phyloP scores from a whole-genome alignment of 2,329 filamentous ascomycete genomes.

The Thelonectria discophora region DNA sequence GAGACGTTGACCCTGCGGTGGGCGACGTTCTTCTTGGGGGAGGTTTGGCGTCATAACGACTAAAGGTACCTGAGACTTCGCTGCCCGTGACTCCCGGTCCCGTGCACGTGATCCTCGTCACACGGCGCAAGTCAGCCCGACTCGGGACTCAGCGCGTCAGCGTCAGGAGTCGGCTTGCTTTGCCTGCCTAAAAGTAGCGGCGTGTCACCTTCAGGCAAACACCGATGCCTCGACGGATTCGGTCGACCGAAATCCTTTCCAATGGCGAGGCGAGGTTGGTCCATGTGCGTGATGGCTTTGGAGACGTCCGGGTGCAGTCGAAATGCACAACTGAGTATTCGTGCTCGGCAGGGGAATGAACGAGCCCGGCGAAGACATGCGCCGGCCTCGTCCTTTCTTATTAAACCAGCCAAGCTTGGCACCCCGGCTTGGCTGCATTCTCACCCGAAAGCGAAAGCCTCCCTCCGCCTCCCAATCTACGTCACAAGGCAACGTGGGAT shows the following conservation, averaged over 20 bases:
- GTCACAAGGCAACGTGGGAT: conserved; percentile 31
- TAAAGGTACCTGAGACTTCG: conserved; percentile 5
- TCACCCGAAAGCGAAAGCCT: conserved; percentile 12
- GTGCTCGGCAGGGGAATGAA: not conserved
- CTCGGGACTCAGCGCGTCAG: conserved; percentile 6
- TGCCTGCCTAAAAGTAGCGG: conserved; percentile 8
- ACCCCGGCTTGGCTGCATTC: conserved; percentile 23
- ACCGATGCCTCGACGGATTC: conserved; percentile 5
- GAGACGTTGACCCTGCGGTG: conserved; percentile 52
- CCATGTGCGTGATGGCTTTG: conserved; percentile 13
- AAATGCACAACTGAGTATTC: not conserved
- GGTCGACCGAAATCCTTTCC: conserved; percentile 5
- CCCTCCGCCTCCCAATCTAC: not conserved
- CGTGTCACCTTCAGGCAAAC: conserved; percentile 11
- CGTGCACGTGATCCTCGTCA: conserved; percentile 43
- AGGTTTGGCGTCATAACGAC: conserved; percentile 38
- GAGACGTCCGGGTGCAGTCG: not conserved
- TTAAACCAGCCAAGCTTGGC: conserved; percentile 16
- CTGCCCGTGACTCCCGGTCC: conserved; percentile 35
- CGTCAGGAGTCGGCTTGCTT: not conserved
- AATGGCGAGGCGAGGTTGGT: conserved; percentile 9
- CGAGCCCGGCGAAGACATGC: conserved; percentile 16
- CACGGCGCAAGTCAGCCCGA: conserved; percentile 29
- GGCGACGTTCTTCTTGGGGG: conserved; percentile 47
- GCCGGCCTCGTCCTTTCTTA: conserved; percentile 34